Evolutionary conservation across 352 stramenopile genomes (phyloP).

Genomic region (Phytophthora melonis): DNA sequence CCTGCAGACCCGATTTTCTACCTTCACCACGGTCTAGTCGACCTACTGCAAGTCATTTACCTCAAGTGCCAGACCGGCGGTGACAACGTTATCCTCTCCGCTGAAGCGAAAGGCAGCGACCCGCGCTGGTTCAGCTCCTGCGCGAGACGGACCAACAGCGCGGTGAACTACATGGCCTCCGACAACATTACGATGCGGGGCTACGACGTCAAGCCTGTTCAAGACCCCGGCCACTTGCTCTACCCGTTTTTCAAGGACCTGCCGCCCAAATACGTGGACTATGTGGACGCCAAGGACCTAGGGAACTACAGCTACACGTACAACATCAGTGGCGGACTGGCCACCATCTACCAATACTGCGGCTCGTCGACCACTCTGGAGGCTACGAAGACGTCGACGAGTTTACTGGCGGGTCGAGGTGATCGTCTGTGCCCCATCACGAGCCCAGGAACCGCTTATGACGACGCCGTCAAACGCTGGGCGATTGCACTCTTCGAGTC

Average conservation of each 20-base stretch:
- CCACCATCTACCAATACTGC: conserved; percentile 64
- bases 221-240: conserved; percentile 47
- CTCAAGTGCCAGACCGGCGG: conserved; percentile 59
- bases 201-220: conserved; percentile 29
- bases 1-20: conserved; percentile 67
- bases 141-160: conserved; percentile 5
- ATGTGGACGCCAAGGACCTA: conserved; percentile 62
- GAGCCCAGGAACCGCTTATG: conserved; percentile 26
- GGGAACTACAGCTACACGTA: conserved; percentile 74
- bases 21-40: conserved; percentile 55
- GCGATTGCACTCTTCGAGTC: conserved; percentile 59
- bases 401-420: neutral
- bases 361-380: conserved; percentile 6
- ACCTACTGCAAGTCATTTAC: conserved; percentile 62
- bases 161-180: conserved; percentile 19
- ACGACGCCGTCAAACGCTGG: conserved; percentile 50
- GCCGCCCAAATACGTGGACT: conserved; percentile 47
- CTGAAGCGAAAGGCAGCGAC: conserved; percentile 43
- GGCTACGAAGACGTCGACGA: neutral
- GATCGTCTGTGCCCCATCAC: neutral
- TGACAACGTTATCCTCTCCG: conserved; percentile 29
- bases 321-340: conserved; percentile 48
- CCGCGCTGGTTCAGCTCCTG: conserved; percentile 41
- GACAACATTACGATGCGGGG: conserved; percentile 46
- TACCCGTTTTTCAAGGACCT: conserved; percentile 78